A percentile compares a stretch with the other conserved stretches of the same genome.
These are phyloP conservation scores for Stachybotrys chlorohalonatus DNA, from an alignment of 2,329 filamentous ascomycete species.

Conservation along the genomic window DNA sequence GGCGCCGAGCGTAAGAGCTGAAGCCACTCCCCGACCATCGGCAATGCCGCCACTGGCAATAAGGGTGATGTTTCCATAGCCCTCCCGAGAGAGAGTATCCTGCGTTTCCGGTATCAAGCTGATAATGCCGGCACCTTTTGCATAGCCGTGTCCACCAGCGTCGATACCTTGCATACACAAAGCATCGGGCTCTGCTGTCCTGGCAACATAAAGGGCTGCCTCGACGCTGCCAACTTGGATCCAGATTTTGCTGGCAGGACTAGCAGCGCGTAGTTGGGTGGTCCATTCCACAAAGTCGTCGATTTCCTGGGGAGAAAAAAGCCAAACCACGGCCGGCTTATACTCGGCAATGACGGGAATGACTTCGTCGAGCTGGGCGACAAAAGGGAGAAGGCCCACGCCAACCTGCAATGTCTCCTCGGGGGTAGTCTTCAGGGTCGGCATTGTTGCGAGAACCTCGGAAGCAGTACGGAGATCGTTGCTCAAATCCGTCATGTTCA, in stretches of 20 bases:
- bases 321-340: conserved; percentile 2
- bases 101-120: conserved; percentile 1
- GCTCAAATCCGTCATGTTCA: not conserved
- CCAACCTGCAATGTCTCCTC: not conserved
- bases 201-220: not conserved
- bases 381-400: not conserved
- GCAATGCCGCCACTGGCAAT: conserved; percentile 1
- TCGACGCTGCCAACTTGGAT: conserved; percentile 1
- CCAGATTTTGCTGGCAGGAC: not conserved
- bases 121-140: conserved; percentile 1
- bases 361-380: not conserved
- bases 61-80: not conserved
- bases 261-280: not conserved
- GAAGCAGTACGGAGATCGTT: not conserved
- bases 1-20: conserved; percentile 1
- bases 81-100: not conserved
- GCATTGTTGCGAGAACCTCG: not conserved
- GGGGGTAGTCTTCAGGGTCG: not conserved
- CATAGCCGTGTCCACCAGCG: conserved; percentile 1
- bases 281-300: not conserved
- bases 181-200: not conserved
- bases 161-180: conserved; percentile 1
- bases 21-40: conserved; percentile 1
- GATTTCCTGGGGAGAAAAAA: conserved; percentile 1
- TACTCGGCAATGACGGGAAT: not conserved